Base-by-base conservation (phyloP, 306 rosid species). In the Fragaria iinumae region DNA sequence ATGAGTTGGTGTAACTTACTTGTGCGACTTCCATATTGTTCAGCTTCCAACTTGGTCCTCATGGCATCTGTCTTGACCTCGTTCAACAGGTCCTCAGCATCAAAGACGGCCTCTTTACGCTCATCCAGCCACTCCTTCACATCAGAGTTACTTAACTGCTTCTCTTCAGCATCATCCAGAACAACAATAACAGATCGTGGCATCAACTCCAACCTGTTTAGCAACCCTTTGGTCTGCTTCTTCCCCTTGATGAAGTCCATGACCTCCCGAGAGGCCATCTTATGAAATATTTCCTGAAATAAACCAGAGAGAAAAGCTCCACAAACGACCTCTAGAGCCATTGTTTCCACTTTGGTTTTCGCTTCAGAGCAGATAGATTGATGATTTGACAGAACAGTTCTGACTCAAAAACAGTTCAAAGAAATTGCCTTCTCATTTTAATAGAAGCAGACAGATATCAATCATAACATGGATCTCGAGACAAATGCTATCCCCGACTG, bases 301-400 rank as follows among this genome's bases (percentile, higher is more conserved):
- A 76, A 66, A 20, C 80, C 73, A 49, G 81, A 79, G 52, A 79
- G 80, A 76, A 79, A 12, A 3, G 78, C 82, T 69, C 55, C 78
- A 27, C 39, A 60, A 17, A 63, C 62, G 16, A 75, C 10, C 38
- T 62, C 71, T 21, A 63, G 38, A 2, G 45, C 71, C 69, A 63
- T 75, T 25, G 6, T 23, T 25, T 59, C 36, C 25, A 56, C 63
- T 56, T 18, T 18, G 12, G 60, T 53, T 53, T 56, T 12, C 0
- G 63, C 29, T 56, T 21, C 29, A 23, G 32, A 56, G 32, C 14
- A n/a, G 32, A 56, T 10, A 21, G 32, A 21, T 9, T 10, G 62
- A 55, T 55, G 27, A 52, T 17, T 6, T 52, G 57, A 52, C 6
- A 52, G 10, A 52, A 17, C 57, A 52, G 57, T 49, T 47, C 55